Evolutionary conservation across 192 early-diverging fungal species (phyloP).

Genomic region (Thoreauomyces humboldtii): DNA sequence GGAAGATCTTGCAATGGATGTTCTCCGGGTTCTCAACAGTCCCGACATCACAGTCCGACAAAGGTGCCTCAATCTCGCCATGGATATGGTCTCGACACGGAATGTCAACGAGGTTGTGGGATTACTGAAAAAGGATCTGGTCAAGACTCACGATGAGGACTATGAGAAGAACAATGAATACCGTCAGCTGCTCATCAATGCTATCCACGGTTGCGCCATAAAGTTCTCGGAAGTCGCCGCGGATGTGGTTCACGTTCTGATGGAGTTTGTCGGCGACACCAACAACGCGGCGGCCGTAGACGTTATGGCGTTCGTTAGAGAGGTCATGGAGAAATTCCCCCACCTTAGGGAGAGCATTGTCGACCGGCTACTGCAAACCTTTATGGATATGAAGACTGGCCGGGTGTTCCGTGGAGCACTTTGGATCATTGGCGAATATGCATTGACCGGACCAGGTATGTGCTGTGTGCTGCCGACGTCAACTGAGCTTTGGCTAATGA

Average conservation of each 20-base stretch:
- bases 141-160: constrained; percentile 87
- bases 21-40: constrained; percentile 83
- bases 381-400: constrained; percentile 85
- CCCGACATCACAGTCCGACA: constrained; percentile 94
- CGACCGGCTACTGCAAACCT: constrained; percentile 75
- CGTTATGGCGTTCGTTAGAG: constrained; percentile 91
- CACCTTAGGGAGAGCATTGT: constrained; percentile 80
- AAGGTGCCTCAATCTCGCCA: constrained; percentile 80
- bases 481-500: no score
- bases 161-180: constrained; percentile 94
- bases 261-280: constrained; percentile 92
- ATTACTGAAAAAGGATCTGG: constrained; percentile 94
- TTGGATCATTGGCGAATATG: constrained; percentile 99
- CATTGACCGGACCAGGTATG: no score
- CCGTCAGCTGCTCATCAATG: constrained; percentile 90
- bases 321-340: constrained; percentile 97
- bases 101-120: constrained; percentile 92
- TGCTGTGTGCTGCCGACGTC: constrained; percentile 20
- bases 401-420: constrained; percentile 94
- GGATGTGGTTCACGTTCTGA: constrained; percentile 91
- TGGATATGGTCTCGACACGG: constrained; percentile 86
- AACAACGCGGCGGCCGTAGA: constrained; percentile 86
- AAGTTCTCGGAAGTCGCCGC: constrained; percentile 95
- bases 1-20: constrained; percentile 95
- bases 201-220: constrained; percentile 93